Conservation (phyloP, 495 filamentous ascomycete genomes). For the Chaetomium tenue region DNA sequence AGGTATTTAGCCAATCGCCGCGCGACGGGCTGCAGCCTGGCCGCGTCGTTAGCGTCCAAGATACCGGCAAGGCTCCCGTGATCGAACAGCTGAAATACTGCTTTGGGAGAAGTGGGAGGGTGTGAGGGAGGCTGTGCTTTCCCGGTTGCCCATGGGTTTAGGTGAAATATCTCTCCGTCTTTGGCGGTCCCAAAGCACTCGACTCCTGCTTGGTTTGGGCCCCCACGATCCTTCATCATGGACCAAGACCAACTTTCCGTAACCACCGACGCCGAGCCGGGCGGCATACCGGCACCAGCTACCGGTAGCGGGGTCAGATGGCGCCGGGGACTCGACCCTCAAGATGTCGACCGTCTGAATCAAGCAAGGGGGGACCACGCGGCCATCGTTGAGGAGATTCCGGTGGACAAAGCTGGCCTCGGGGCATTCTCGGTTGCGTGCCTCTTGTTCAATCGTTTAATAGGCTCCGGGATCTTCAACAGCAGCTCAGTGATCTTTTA, state of each 20-base stretch:
- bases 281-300: not conserved
- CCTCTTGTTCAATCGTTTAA: slow-evolving; percentile 26
- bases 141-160: not conserved
- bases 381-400: slow-evolving; percentile 27
- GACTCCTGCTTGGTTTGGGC: not conserved
- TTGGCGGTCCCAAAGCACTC: too few species aligned
- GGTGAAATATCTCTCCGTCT: not conserved
- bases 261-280: not conserved
- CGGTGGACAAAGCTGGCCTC: slow-evolving; percentile 19
- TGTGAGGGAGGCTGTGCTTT: not conserved
- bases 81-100: not conserved
- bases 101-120: not conserved
- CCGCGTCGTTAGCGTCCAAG: not conserved
- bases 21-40: not conserved
- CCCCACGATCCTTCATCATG: not conserved
- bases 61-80: not conserved
- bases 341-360: slow-evolving; percentile 19
- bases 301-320: slow-evolving; percentile 9
- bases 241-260: slow-evolving; percentile 8
- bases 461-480: slow-evolving; percentile 30
- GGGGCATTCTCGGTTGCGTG: slow-evolving; percentile 25
- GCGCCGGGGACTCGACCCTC: slow-evolving; percentile 20
- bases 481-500: slow-evolving; percentile 23
- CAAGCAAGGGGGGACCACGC: slow-evolving; percentile 18
- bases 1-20: not conserved